Percentiles rank a stretch among this genome's conserved stretches.
Conservation (phyloP, 164 flowering plant genomes). For the Berberis thunbergii region DNA sequence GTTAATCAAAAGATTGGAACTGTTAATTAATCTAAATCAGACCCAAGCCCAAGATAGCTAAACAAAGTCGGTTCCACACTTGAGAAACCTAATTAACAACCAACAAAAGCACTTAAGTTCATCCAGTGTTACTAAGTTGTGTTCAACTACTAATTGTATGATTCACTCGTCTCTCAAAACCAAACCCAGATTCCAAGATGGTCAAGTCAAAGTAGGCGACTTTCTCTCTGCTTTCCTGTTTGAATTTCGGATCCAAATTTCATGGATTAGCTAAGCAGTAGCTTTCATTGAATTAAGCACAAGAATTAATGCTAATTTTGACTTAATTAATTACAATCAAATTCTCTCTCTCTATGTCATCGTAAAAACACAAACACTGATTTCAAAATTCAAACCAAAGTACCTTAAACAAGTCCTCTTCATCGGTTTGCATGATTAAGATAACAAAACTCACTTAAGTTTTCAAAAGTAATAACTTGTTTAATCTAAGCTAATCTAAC, state of each 20-base stretch:
- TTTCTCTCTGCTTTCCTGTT: background rate
- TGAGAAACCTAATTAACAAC: too few species aligned
- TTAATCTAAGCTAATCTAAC: background rate
- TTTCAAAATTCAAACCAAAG: constrained; percentile 13
- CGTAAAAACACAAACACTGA: background rate
- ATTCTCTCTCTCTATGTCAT: background rate
- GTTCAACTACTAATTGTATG: background rate
- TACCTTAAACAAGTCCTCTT: constrained; percentile 5
- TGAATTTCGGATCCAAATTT: constrained; percentile 6
- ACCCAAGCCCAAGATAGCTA: too few species aligned
- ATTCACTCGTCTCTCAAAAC: background rate
- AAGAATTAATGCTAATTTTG: constrained; percentile 1
- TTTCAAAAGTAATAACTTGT: background rate
- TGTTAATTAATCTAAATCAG: too few species aligned
- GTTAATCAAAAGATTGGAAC: too few species aligned
- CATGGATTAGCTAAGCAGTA: background rate
- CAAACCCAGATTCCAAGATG: constrained; percentile 1
- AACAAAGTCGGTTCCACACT: too few species aligned
- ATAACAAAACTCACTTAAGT: constrained; percentile 1
- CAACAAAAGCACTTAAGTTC: too few species aligned
- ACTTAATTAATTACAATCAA: background rate
- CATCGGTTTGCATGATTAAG: constrained; percentile 5
- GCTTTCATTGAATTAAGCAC: constrained; percentile 1
- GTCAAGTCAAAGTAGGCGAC: background rate
- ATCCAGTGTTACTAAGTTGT: background rate